Evolutionary conservation across 257 asterid species (phyloP).

Genomic region (Eucommia ulmoides): DNA sequence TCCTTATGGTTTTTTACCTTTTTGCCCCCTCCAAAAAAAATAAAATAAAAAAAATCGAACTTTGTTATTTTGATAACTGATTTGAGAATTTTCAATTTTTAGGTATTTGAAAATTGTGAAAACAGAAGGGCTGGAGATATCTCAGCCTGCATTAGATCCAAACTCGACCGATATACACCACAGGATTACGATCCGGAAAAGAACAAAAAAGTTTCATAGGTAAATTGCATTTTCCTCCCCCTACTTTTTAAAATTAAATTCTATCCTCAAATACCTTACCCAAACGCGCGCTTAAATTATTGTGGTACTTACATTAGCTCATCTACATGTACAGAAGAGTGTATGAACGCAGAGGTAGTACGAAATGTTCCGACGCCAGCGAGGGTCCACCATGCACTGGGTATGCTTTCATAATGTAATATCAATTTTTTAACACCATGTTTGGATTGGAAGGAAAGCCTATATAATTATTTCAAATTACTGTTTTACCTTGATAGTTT

Average conservation of each 20-base stretch:
- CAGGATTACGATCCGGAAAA: conserved; percentile 72
- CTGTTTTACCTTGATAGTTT: too few species aligned
- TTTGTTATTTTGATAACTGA: neutral
- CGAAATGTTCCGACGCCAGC: conserved; percentile 63
- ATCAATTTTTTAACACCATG: too few species aligned
- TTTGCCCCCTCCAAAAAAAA: too few species aligned
- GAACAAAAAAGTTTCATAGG: conserved; percentile 69
- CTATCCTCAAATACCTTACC: too few species aligned
- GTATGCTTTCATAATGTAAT: conserved; percentile 21
- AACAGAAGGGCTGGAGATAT: conserved; percentile 81
- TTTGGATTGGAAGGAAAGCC: too few species aligned
- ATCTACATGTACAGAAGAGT: conserved; percentile 53
- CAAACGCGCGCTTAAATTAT: conserved; percentile 8
- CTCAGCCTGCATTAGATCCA: conserved; percentile 99
- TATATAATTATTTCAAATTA: too few species aligned
- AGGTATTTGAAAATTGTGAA: conserved; percentile 77
- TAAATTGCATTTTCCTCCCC: conserved; percentile 13
- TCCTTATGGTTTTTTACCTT: too few species aligned
- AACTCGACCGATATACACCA: conserved; percentile 97
- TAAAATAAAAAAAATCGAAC: too few species aligned
- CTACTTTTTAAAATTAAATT: too few species aligned
- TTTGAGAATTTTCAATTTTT: neutral
- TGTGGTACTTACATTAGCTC: conserved; percentile 2
- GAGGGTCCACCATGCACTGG: conserved; percentile 97
- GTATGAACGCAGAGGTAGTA: conserved; percentile 65